Evolutionary conservation across 2,329 filamentous ascomycete genomes (phyloP).

Genomic region (Apiospora arundinis): DNA sequence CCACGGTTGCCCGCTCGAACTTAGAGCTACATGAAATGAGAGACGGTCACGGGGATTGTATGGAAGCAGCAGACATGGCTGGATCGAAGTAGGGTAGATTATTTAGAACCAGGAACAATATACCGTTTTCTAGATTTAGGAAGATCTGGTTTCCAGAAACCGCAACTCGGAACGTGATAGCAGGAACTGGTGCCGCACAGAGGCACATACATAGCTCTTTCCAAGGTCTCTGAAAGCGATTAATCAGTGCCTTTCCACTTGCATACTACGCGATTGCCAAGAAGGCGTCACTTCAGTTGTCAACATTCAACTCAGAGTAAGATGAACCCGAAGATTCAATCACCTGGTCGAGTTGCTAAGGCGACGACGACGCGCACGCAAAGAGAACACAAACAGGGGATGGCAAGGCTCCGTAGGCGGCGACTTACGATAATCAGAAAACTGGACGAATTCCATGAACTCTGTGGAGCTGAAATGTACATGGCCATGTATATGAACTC

Average conservation of each 20-base stretch:
- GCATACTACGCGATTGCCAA: neutral
- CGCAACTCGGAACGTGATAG: neutral
- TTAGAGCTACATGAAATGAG: neutral
- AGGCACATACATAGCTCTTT: neutral
- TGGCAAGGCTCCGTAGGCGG: conserved; percentile 11
- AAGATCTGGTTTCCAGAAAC: conserved; percentile 5
- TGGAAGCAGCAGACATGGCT: neutral
- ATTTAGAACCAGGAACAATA: neutral
- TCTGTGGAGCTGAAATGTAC: conserved; percentile 13
- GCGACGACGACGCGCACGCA: conserved; percentile 7
- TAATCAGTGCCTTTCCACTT: neutral
- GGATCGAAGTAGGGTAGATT: conserved; percentile 4
- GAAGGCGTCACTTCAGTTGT: neutral
- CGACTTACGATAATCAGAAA: conserved; percentile 13
- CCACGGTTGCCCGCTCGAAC: neutral
- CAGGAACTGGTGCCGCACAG: neutral
- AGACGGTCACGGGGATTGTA: conserved; percentile 2
- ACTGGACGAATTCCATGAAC: conserved; percentile 8
- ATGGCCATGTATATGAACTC: conserved; percentile 11
- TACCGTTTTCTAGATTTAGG: neutral
- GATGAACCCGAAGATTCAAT: neutral
- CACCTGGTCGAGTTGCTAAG: neutral
- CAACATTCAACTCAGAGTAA: neutral
- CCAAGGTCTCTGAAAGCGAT: neutral
- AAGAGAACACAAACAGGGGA: conserved; percentile 11